Conservation (phyloP, 345 rosid species). For the Pelargonium nanum region DNA sequence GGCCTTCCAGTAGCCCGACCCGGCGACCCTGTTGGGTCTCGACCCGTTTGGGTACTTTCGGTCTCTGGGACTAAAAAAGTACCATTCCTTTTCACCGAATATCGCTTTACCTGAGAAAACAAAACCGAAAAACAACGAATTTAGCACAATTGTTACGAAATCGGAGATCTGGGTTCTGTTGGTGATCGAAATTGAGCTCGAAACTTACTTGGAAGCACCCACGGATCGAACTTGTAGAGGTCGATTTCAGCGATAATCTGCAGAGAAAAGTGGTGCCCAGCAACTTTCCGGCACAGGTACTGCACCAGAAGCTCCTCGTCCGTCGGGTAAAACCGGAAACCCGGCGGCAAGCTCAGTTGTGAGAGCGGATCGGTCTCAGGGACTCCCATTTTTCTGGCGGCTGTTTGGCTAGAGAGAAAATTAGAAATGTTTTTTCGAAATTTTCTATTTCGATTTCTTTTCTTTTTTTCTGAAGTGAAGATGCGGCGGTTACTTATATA, state of each 20-base stretch:
- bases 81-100: conserved; percentile 95
- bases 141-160: background rate
- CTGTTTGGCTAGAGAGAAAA: background rate
- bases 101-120: conserved; percentile 55
- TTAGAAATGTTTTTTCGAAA: background rate
- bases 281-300: conserved; percentile 71
- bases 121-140: background rate
- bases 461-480: background rate
- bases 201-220: conserved; percentile 74
- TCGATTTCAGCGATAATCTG: conserved; percentile 77
- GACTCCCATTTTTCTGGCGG: conserved; percentile 41
- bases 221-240: conserved; percentile 85
- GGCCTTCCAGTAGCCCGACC: conserved; percentile 97
- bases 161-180: background rate
- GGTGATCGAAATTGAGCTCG: too few relatives aligned
- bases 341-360: conserved; percentile 86
- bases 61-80: conserved; percentile 87
- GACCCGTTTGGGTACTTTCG: conserved; percentile 93
- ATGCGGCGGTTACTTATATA: conserved; percentile 18
- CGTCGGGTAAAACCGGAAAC: conserved; percentile 89
- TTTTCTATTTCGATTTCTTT: background rate
- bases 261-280: conserved; percentile 61
- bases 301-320: conserved; percentile 93
- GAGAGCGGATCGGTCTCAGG: conserved; percentile 58
- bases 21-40: conserved; percentile 85